Evolutionary conservation across 1,139 yeast genomes (phyloP).

Genomic region (Suzukiozyma palmioleophila): DNA sequence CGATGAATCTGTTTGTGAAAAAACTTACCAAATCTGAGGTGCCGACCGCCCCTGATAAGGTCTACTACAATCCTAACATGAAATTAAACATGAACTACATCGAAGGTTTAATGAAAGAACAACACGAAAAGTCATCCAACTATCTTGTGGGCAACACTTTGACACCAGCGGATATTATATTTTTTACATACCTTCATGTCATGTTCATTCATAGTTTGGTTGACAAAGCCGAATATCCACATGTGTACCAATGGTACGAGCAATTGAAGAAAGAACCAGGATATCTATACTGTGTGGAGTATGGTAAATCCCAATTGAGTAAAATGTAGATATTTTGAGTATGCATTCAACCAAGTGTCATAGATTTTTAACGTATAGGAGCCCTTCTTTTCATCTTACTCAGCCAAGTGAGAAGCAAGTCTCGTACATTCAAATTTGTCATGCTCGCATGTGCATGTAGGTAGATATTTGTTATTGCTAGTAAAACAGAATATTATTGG

Average conservation of each 20-base stretch:
- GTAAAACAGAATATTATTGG: too few species aligned
- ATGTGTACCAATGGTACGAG: neutral
- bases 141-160: conserved; percentile 36
- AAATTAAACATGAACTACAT: conserved; percentile 24
- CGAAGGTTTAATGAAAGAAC: conserved; percentile 24
- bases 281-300: neutral
- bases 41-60: conserved; percentile 22
- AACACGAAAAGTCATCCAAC: conserved; percentile 20
- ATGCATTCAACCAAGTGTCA: too few species aligned
- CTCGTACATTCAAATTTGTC: too few species aligned
- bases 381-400: too few species aligned
- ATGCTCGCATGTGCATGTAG: too few species aligned
- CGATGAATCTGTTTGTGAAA: conserved; percentile 28
- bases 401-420: too few species aligned
- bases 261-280: conserved; percentile 1
- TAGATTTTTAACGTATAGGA: too few species aligned
- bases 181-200: conserved; percentile 11
- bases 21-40: conserved; percentile 15
- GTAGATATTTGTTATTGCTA: too few species aligned
- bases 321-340: too few species aligned
- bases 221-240: neutral
- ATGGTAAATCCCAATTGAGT: neutral
- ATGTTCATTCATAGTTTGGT: neutral
- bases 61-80: conserved; percentile 22
- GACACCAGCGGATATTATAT: conserved; percentile 37